Evolutionary conservation across 495 filamentous ascomycete species (phyloP).

Genomic region (Penicillium psychrofluorescens): DNA sequence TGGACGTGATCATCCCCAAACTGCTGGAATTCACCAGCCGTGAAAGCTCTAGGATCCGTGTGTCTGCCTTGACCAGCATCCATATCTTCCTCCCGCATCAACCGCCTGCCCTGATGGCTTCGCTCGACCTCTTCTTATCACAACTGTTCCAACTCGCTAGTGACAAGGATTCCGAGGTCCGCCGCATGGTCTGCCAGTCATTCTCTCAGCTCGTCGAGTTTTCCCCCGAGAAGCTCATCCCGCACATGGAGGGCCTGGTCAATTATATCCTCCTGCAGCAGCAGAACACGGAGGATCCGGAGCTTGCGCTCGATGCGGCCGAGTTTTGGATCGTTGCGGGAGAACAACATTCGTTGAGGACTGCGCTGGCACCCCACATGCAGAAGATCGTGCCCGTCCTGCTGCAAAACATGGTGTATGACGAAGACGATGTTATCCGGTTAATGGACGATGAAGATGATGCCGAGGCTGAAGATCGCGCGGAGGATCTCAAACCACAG

Average conservation of each 20-base stretch:
- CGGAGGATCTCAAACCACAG: slow-evolving; percentile 85
- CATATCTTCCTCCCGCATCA: slow-evolving; percentile 85
- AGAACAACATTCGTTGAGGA: slow-evolving; percentile 72
- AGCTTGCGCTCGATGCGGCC: slow-evolving; percentile 87
- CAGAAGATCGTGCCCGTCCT: slow-evolving; percentile 83
- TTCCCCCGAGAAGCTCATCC: slow-evolving; percentile 78
- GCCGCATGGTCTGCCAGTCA: slow-evolving; percentile 84
- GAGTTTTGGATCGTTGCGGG: slow-evolving; percentile 97
- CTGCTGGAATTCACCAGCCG: slow-evolving; percentile 79
- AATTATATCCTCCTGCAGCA: slow-evolving; percentile 92
- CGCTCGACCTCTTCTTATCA: slow-evolving; percentile 72
- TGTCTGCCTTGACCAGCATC: slow-evolving; percentile 71
- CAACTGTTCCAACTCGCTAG: slow-evolving; percentile 73
- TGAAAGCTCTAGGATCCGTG: slow-evolving; percentile 64
- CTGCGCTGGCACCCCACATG: slow-evolving; percentile 67
- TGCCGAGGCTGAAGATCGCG: slow-evolving; percentile 84
- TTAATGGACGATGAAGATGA: slow-evolving; percentile 80
- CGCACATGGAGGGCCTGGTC: slow-evolving; percentile 82
- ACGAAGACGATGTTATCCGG: slow-evolving; percentile 82
- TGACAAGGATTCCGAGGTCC: slow-evolving; percentile 69
- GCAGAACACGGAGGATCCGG: slow-evolving; percentile 72
- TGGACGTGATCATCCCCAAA: slow-evolving; percentile 85
- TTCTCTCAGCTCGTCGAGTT: slow-evolving; percentile 92
- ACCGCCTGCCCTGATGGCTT: slow-evolving; percentile 65
- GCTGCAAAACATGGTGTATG: slow-evolving; percentile 92